Conservation (phyloP, 2,329 filamentous ascomycete species). For the Gnomoniopsis smithogilvyi region DNA sequence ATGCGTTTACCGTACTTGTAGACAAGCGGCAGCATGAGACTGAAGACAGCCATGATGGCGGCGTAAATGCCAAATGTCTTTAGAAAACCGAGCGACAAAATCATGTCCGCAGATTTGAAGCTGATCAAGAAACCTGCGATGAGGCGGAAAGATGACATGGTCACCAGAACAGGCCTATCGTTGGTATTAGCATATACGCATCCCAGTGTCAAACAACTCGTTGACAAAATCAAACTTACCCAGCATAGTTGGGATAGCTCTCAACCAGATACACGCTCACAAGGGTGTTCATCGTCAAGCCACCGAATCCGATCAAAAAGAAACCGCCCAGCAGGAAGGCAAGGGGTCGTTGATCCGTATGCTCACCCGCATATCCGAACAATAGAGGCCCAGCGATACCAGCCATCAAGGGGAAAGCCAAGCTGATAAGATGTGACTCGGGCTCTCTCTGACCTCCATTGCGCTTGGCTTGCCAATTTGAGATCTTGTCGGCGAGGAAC, state of each 20-base stretch:
- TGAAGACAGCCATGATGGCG: conserved; percentile 16
- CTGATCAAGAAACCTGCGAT: conserved; percentile 22
- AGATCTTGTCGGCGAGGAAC: conserved; percentile 16
- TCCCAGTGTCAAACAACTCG: background rate
- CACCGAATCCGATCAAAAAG: conserved; percentile 14
- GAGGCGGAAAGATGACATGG: conserved; percentile 22
- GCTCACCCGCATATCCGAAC: conserved; percentile 17
- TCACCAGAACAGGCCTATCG: conserved; percentile 22
- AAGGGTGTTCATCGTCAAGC: conserved; percentile 12
- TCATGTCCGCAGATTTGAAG: conserved; percentile 22
- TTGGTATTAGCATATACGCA: background rate
- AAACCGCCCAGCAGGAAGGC: conserved; percentile 8
- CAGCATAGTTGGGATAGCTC: conserved; percentile 21
- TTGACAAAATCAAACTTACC: conserved; percentile 6
- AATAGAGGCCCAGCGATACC: conserved; percentile 12
- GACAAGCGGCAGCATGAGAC: conserved; percentile 19
- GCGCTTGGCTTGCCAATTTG: conserved; percentile 12
- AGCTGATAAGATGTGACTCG: conserved; percentile 17
- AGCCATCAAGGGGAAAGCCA: conserved; percentile 11
- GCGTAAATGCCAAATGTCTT: conserved; percentile 20
- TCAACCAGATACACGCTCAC: conserved; percentile 20
- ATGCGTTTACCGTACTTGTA: conserved; percentile 17
- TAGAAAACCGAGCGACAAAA: conserved; percentile 18
- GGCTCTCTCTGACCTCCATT: conserved; percentile 15
- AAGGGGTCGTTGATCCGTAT: conserved; percentile 6